Evolutionary conservation across 345 rosid species (phyloP).

Genomic region (Aquilaria yunnanensis): DNA sequence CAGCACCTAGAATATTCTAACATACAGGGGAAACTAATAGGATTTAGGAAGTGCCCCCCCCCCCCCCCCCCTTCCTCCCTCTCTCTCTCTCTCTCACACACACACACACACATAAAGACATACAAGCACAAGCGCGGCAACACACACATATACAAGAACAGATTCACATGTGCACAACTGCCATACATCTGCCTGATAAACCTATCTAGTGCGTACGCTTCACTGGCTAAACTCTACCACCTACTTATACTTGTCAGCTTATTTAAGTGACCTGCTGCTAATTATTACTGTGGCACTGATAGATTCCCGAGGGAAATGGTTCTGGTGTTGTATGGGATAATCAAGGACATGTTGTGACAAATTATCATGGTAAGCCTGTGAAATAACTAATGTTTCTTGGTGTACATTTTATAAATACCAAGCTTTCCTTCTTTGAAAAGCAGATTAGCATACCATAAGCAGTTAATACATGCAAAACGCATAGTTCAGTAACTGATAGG

Average conservation of each 20-base stretch:
- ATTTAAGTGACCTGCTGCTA: background rate
- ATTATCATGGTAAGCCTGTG: slow-evolving; percentile 77
- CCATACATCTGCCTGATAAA: too few species aligned
- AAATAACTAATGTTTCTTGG: background rate
- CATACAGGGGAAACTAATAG: background rate
- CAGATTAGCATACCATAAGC: too few species aligned
- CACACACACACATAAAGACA: background rate
- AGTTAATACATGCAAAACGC: too few species aligned
- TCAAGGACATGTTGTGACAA: slow-evolving; percentile 85
- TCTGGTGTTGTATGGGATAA: slow-evolving; percentile 97
- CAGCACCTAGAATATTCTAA: background rate
- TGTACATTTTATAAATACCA: too few species aligned
- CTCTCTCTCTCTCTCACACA: slow-evolving; percentile 4
- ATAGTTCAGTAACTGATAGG: too few species aligned
- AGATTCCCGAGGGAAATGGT: slow-evolving; percentile 99
- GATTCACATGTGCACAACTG: too few species aligned
- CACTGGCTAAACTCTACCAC: background rate
- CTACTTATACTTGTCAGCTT: background rate
- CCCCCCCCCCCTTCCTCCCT: background rate
- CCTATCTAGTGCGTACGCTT: background rate
- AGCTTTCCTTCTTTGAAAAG: too few species aligned
- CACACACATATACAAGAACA: too few species aligned
- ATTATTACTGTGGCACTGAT: slow-evolving; percentile 7
- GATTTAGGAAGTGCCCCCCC: background rate
- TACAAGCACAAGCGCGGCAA: too few species aligned